These are phyloP conservation scores for Lactifluus volemus DNA, from an alignment of 768 basidiomycete genomes.

Conservation along the genomic window DNA sequence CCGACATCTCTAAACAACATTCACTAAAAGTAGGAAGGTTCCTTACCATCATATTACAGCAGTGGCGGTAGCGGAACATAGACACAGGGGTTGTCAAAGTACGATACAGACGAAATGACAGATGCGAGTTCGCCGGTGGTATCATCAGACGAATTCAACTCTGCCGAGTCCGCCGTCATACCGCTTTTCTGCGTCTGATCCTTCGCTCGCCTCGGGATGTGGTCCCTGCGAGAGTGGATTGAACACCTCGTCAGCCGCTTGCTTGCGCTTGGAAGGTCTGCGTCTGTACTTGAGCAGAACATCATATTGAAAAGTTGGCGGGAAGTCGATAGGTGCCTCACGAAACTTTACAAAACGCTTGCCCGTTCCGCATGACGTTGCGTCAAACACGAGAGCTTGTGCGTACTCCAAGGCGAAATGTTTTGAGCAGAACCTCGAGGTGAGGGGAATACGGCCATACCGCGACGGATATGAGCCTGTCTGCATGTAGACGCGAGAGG, in stretches of 20 bases:
- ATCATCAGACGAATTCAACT: constrained; percentile 29
- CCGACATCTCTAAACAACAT: no score
- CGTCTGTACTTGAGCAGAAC: constrained; percentile 49
- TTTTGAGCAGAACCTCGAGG: not conserved
- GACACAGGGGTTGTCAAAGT: no score
- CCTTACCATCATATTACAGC: no score
- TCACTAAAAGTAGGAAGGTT: no score
- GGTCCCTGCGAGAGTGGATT: not conserved
- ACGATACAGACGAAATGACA: constrained; percentile 45
- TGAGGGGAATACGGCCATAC: constrained; percentile 29
- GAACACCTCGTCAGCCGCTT: constrained; percentile 21
- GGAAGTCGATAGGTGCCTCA: constrained; percentile 76
- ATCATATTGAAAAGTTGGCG: constrained; percentile 93
- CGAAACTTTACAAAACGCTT: constrained; percentile 66
- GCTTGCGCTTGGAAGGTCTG: constrained; percentile 32
- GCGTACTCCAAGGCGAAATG: constrained; percentile 48
- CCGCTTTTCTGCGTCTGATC: constrained; percentile 27
- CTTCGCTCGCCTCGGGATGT: constrained; percentile 19
- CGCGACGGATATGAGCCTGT: constrained; percentile 84
- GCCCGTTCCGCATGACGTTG: constrained; percentile 58
- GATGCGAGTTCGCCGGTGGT: constrained; percentile 40
- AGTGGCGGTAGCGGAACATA: no score
- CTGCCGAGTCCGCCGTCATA: constrained; percentile 19
- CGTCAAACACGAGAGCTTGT: constrained; percentile 84
- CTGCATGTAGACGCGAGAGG: constrained; percentile 84